phyloP scores from a whole-genome alignment of 2,329 filamentous ascomycete genomes.

The Celoporthe dispersa region DNA sequence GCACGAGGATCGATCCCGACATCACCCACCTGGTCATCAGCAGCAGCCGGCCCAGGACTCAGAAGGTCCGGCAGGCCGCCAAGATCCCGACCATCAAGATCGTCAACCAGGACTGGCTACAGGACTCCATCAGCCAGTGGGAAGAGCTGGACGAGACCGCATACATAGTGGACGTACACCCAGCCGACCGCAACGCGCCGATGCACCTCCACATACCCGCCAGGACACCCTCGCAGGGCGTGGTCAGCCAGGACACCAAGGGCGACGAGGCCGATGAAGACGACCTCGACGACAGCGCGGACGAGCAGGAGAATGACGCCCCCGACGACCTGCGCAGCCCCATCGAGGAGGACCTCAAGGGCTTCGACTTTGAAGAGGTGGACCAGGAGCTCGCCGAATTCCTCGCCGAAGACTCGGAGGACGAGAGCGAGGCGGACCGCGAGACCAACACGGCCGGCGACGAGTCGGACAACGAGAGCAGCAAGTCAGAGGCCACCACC shows the following conservation, averaged over 20 bases:
- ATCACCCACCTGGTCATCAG: constrained; percentile 78
- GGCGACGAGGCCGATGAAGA: constrained; percentile 48
- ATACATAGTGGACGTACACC: constrained; percentile 77
- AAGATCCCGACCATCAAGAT: constrained; percentile 83
- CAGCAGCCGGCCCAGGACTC: constrained; percentile 74
- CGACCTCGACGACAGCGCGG: constrained; percentile 44
- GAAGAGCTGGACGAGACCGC: constrained; percentile 75
- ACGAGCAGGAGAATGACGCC: constrained; percentile 41
- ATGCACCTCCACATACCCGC: constrained; percentile 18
- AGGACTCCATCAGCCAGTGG: constrained; percentile 85
- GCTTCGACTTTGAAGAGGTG: constrained; percentile 65
- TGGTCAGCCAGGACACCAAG: constrained; percentile 40
- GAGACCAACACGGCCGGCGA: constrained; percentile 25
- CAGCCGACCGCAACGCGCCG: constrained; percentile 59
- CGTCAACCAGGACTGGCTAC: constrained; percentile 88
- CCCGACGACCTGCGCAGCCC: constrained; percentile 45
- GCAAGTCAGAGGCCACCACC: constrained; percentile 20
- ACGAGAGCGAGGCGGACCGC: constrained; percentile 35
- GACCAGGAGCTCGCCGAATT: constrained; percentile 80
- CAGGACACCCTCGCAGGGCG: constrained; percentile 36
- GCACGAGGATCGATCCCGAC: constrained; percentile 60
- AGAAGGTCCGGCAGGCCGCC: constrained; percentile 87
- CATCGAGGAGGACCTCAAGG: constrained; percentile 60
- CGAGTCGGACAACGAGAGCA: constrained; percentile 26
- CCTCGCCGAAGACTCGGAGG: constrained; percentile 53